Base-by-base conservation (phyloP, 805 yeast species). In the Barnettozyma vustinii region DNA sequence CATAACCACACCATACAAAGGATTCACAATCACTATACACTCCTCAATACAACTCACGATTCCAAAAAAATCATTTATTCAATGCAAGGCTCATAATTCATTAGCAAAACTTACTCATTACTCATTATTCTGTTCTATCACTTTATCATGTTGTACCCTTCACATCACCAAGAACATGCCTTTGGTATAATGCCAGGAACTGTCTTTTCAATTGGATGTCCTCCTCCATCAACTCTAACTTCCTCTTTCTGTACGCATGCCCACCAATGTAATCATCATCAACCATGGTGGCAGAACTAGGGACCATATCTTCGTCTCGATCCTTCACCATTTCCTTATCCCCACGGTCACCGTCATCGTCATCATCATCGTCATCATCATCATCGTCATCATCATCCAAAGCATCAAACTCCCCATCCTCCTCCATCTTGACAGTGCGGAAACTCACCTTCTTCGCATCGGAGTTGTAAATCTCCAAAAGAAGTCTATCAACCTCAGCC, bases 401-500 rank as follows among this genome's bases (percentile, higher is more conserved):
- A 19, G 10, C 30, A 4, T 23, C 18, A 12, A 16, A 13, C 16
- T n/a, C 41, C 15, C 18, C 16, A 23, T 15, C 16, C 10, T 21
- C 10, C 9, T 20, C 30, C 10, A 12, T 21, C 27, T 39, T 39
- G 30, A 16, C 21, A 23, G 13, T 9, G 39, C 15, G 23, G 39
- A 36, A 36, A 23, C 39, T 30, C 16, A 32, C 30, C 33, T 42
- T 37, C 40, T 42, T 47, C 25, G 16, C n/a, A 23, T 47, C 49
- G 15, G 19, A 26, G 33, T 36, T 36, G 37, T 42, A 37, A 5
- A 47, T 37, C 26, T 37, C 43, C 18, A 51, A 18, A 18, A 46
- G 13, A 8, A 47, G 26, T 9, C 20, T 18, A n/a, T 47, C 49
- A 16, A 16, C 35, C 13, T 15, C 23, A 3, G 12, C 27, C 33